Percentiles rank a stretch among this genome's conserved stretches.
Evolutionary conservation across 305 asterid genomes (phyloP).

Genomic region (Rubia peregrina): DNA sequence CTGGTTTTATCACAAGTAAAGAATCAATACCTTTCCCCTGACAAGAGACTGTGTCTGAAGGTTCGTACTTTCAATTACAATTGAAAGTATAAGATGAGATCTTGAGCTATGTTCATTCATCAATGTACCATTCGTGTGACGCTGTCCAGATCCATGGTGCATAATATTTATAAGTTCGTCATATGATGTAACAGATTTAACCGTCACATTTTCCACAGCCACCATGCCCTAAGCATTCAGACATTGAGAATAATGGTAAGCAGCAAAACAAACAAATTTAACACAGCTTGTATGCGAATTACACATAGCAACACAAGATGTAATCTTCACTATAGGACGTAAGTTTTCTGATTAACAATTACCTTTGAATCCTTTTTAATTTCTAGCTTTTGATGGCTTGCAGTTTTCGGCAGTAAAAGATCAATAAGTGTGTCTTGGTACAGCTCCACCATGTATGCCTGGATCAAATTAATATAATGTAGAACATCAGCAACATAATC

Average conservation of each 20-base stretch:
- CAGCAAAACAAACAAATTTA: conserved; percentile 1
- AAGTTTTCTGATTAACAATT: conserved; percentile 14
- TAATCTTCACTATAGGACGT: not conserved
- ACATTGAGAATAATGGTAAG: conserved; percentile 17
- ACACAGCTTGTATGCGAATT: not conserved
- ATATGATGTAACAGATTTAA: conserved; percentile 58
- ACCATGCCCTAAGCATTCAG: conserved; percentile 68
- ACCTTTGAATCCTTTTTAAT: conserved; percentile 93
- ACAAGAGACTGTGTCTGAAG: conserved; percentile 90
- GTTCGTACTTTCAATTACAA: conserved; percentile 82
- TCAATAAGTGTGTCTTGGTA: conserved; percentile 87
- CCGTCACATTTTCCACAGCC: conserved; percentile 69
- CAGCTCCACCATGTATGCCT: conserved; percentile 94
- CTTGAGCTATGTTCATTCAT: conserved; percentile 97
- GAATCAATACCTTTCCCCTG: conserved; percentile 72
- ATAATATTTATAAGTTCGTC: conserved; percentile 62
- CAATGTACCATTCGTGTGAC: conserved; percentile 80
- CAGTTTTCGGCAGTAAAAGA: conserved; percentile 66
- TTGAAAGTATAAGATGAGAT: conserved; percentile 84
- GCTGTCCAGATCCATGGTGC: conserved; percentile 74
- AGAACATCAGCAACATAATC: not conserved
- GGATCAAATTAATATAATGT: conserved; percentile 20
- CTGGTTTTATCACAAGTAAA: not conserved
- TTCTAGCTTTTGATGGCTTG: conserved; percentile 65
- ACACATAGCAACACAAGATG: not conserved